Conservation (phyloP, 2,329 filamentous ascomycete species). For the Sclerotinia sclerotiorum region DNA sequence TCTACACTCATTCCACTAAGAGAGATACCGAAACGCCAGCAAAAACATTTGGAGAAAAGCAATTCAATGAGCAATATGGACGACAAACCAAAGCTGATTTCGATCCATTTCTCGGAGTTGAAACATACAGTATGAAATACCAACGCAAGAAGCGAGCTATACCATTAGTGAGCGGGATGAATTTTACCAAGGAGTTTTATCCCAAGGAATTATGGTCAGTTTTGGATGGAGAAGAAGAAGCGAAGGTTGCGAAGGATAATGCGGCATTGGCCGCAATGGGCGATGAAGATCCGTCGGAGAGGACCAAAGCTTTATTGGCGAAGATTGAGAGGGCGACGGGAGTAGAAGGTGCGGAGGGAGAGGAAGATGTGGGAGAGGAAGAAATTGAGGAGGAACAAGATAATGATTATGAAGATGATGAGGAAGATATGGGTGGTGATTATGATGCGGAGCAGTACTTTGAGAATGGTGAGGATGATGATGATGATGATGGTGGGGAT, state of each 20-base stretch:
- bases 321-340: conserved; percentile 34
- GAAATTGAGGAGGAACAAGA: conserved; percentile 42
- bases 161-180: conserved; percentile 53
- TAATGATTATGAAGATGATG: conserved; percentile 55
- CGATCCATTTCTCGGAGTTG: conserved; percentile 62
- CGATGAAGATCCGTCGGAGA: conserved; percentile 38
- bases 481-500: conserved; percentile 44
- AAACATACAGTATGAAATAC: conserved; percentile 59
- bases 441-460: conserved; percentile 67
- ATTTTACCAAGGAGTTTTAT: conserved; percentile 58
- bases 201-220: conserved; percentile 57
- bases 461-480: conserved; percentile 56
- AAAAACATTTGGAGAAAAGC: conserved; percentile 46
- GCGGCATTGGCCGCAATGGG: conserved; percentile 33
- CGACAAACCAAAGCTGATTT: conserved; percentile 46
- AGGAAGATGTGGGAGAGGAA: conserved; percentile 45
- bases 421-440: conserved; percentile 60
- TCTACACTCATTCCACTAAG: conserved; percentile 47
- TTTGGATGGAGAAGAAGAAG: conserved; percentile 46
- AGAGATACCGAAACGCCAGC: conserved; percentile 41
- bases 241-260: conserved; percentile 39
- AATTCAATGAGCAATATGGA: conserved; percentile 41
- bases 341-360: conserved; percentile 45
- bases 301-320: conserved; percentile 27
- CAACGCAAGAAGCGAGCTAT: conserved; percentile 54